Conservation (phyloP, 805 yeast species). For the Candida vartiovaarae region DNA sequence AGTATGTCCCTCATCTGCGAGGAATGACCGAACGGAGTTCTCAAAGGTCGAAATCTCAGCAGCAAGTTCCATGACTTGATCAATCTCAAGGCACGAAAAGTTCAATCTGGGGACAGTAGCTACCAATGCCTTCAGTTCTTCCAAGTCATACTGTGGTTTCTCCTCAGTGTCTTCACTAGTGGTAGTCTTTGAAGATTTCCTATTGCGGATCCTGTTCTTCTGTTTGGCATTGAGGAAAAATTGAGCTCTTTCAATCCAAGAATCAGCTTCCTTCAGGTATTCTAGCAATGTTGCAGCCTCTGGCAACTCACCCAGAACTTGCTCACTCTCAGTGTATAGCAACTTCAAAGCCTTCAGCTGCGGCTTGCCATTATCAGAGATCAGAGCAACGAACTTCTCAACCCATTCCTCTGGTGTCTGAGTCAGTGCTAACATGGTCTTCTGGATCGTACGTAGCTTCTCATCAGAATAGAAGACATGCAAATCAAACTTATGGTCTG, state of each 20-base stretch:
- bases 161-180: not conserved
- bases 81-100: conserved; percentile 52
- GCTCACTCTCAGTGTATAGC: conserved; percentile 49
- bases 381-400: conserved; percentile 32
- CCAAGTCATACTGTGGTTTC: conserved; percentile 11
- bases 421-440: conserved; percentile 33
- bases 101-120: conserved; percentile 42
- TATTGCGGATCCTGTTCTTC: conserved; percentile 34
- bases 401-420: conserved; percentile 48
- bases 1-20: conserved; percentile 25
- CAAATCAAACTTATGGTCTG: conserved; percentile 30
- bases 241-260: conserved; percentile 52
- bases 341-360: conserved; percentile 37
- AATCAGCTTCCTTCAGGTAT: conserved; percentile 38
- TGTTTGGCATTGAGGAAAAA: conserved; percentile 31
- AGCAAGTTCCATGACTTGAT: conserved; percentile 47
- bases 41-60: conserved; percentile 47
- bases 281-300: conserved; percentile 31
- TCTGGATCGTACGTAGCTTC: conserved; percentile 32
- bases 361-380: conserved; percentile 37
- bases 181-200: conserved; percentile 7
- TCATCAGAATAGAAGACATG: conserved; percentile 48
- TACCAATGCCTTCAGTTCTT: conserved; percentile 26
- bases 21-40: conserved; percentile 34
- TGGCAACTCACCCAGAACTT: conserved; percentile 34